phyloP scores from a whole-genome alignment of 2,329 filamentous ascomycete species.

The Fusarium staphyleae region DNA sequence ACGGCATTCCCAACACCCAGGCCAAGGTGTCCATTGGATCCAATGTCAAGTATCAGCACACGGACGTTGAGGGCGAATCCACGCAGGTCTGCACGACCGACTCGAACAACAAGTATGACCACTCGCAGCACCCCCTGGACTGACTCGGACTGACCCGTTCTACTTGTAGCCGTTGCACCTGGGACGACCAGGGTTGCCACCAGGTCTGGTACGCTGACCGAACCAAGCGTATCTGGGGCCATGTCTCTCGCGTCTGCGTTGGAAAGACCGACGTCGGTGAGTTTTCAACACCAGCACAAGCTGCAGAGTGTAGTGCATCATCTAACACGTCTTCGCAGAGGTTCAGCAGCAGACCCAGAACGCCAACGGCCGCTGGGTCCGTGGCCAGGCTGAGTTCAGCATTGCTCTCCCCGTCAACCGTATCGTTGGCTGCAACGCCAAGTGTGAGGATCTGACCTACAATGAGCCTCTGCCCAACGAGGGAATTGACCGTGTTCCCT shows the following conservation, averaged over 20 bases:
- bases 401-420: slow-evolving; percentile 18
- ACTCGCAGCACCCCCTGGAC: too few relatives aligned
- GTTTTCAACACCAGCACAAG: background rate
- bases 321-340: background rate
- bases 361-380: slow-evolving; percentile 14
- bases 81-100: slow-evolving; percentile 11
- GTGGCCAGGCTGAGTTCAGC: slow-evolving; percentile 22
- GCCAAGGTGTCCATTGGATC: slow-evolving; percentile 2
- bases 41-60: slow-evolving; percentile 11
- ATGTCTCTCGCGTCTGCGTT: slow-evolving; percentile 15
- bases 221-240: slow-evolving; percentile 17
- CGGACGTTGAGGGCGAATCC: background rate
- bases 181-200: slow-evolving; percentile 6
- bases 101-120: slow-evolving; percentile 5
- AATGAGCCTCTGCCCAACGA: slow-evolving; percentile 9
- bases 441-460: slow-evolving; percentile 10
- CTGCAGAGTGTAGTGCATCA: background rate
- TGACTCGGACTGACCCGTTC: background rate
- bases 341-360: slow-evolving; percentile 20
- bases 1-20: background rate
- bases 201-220: slow-evolving; percentile 15
- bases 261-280: slow-evolving; percentile 4
- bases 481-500: slow-evolving; percentile 1
- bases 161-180: slow-evolving; percentile 1
- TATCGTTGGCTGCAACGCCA: slow-evolving; percentile 20